Conservation (phyloP, 2,329 filamentous ascomycete species). For the Aspergillus quadrilineatus region DNA sequence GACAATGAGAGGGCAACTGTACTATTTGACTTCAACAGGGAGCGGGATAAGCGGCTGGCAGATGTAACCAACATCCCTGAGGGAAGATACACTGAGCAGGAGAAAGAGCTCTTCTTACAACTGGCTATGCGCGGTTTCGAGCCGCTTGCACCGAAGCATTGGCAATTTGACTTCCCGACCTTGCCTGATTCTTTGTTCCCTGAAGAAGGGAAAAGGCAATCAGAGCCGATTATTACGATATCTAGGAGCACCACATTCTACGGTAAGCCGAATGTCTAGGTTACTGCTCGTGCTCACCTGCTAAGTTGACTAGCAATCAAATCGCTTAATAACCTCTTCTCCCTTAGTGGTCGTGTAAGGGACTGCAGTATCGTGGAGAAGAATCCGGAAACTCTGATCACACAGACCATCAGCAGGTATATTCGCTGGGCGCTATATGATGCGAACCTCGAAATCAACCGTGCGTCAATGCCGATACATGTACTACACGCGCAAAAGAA, state of each 20-base stretch:
- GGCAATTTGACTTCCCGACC: constrained; percentile 55
- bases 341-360: constrained; percentile 52
- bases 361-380: constrained; percentile 47
- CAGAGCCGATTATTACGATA: constrained; percentile 49
- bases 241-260: constrained; percentile 46
- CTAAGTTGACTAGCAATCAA: constrained; percentile 43
- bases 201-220: constrained; percentile 29
- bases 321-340: constrained; percentile 51
- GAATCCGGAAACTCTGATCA: constrained; percentile 38
- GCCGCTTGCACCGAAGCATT: constrained; percentile 53
- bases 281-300: neutral
- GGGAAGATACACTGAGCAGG: constrained; percentile 52
- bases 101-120: constrained; percentile 54
- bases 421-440: constrained; percentile 56
- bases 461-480: constrained; percentile 46
- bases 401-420: constrained; percentile 47
- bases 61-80: constrained; percentile 40
- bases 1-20: constrained; percentile 27
- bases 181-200: constrained; percentile 56
- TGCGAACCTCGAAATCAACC: constrained; percentile 39
- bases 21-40: constrained; percentile 29
- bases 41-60: constrained; percentile 37
- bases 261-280: constrained; percentile 30
- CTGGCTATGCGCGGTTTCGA: constrained; percentile 58
- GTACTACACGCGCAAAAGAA: constrained; percentile 44